phyloP scores from a whole-genome alignment of 495 filamentous ascomycete genomes.

The Pyrenopolyporus hunteri region DNA sequence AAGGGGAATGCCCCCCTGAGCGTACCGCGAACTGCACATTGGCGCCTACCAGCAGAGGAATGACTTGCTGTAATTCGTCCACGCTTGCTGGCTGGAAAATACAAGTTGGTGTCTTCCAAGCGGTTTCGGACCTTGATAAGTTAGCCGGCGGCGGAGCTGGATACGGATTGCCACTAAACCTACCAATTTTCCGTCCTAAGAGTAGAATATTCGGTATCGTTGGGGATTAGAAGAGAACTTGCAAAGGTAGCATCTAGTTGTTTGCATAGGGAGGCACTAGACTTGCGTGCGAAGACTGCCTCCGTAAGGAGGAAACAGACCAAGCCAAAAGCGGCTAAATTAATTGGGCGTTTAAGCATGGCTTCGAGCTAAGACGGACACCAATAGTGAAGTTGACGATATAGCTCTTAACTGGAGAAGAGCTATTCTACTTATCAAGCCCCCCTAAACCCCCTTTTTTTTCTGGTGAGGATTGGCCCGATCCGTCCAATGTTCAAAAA shows the following conservation, averaged over 20 bases:
- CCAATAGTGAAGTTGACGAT: not conserved
- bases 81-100: not conserved
- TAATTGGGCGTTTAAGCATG: not conserved
- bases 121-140: not conserved
- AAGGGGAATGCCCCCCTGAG: not conserved
- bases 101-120: not conserved
- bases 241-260: not conserved
- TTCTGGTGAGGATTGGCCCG: not conserved
- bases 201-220: not conserved
- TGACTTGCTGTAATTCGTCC: not conserved
- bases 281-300: not conserved
- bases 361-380: not conserved
- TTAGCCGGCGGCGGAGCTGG: not conserved
- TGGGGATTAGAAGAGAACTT: not conserved
- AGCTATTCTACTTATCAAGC: not conserved
- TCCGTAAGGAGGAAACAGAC: not conserved
- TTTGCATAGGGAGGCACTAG: not conserved
- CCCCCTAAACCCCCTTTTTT: not conserved
- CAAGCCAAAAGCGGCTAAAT: not conserved
- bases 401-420: not conserved
- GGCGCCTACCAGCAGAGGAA: not conserved
- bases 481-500: not conserved
- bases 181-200: slow-evolving; percentile 1
- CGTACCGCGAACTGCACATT: not conserved
- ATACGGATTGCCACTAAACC: not conserved